These are phyloP conservation scores for Corchorus olitorius DNA, from an alignment of 345 rosid genomes.

Conservation along the genomic window DNA sequence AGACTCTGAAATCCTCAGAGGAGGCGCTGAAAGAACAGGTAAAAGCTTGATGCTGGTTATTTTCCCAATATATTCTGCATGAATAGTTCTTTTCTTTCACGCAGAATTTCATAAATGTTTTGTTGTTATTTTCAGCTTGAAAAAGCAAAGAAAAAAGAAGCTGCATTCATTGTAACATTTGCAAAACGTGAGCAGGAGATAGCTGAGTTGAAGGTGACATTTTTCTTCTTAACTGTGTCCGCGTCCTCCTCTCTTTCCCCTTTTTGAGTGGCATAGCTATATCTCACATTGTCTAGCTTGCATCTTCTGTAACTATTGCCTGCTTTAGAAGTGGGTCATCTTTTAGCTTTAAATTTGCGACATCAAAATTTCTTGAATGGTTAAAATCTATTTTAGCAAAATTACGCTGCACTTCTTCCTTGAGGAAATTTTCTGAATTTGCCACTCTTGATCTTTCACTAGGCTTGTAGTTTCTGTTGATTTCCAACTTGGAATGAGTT, in stretches of 20 bases:
- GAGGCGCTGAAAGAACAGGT: slow-evolving; percentile 90
- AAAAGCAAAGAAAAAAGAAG: slow-evolving; percentile 95
- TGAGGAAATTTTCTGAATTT: neutral
- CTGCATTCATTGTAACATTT: slow-evolving; percentile 92
- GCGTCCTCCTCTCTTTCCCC: neutral
- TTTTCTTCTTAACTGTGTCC: neutral
- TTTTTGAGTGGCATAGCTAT: neutral
- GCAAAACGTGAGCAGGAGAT: slow-evolving; percentile 96
- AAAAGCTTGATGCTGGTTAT: slow-evolving; percentile 19
- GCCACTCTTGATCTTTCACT: neutral
- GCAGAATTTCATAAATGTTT: slow-evolving; percentile 24
- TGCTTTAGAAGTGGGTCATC: neutral
- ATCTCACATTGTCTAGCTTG: neutral
- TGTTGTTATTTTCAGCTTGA: slow-evolving; percentile 63
- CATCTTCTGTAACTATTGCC: neutral
- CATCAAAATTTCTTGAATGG: neutral
- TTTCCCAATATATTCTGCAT: neutral
- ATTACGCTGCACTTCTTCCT: neutral
- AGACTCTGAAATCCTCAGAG: slow-evolving; percentile 78
- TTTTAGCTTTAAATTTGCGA: neutral
- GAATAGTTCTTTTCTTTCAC: neutral
- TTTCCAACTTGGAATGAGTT: neutral
- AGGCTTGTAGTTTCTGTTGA: slow-evolving; percentile 7
- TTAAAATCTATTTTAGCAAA: neutral
- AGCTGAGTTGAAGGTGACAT: slow-evolving; percentile 78